Base-by-base conservation (phyloP, 2,329 filamentous ascomycete species). In the Tolypocladium ovalisporum region DNA sequence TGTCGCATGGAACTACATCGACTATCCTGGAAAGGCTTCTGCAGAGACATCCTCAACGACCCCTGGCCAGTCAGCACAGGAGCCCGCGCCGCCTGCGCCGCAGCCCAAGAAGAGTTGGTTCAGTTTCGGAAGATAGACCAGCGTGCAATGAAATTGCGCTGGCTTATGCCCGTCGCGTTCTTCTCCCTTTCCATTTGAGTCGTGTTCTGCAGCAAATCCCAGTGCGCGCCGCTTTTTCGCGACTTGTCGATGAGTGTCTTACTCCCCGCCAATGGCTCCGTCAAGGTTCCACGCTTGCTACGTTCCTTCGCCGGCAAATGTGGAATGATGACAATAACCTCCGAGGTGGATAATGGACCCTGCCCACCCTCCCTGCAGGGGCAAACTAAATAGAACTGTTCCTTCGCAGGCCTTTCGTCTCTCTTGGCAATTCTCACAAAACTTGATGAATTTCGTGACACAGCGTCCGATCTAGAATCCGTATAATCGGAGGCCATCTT, bases 1-100 rank as follows among this genome's bases (percentile, higher is more conserved):
- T 68, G 87, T 96, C 9, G 94, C 94, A 12, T 99, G 90, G 89
- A 97, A 97, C 70, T 97, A 97, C 70, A 92, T 99, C 61, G 85
- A 90, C 54, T 99, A 99, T 68, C 91, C 92, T 0, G 85, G 85
- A 37, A 84, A 84, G 64, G 63, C 71, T 60, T 64, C 5, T 63
- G 69, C n/a, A 47, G 49, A 15, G 62, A 63, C 10, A 62, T 67
- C 49, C 58, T 10, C 65, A 47, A 71, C 68, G 59, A 65, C 75
- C 57, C 71, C 74, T 54, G 59, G 66, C 61, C 71, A 78, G 63
- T 61, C 60, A 22, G 60, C 59, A 37, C 74, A 78, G 62, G 76
- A 79, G 54, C 76, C 57, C 9, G 52, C 55, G 36, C 54, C 60
- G 13, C 58, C 57, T 15, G 52, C 55, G 36, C 54, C 60, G 13